A percentile compares a stretch with the other conserved stretches of the same genome.
Conservation (phyloP, 306 rosid species). For the Prunus padus region DNA sequence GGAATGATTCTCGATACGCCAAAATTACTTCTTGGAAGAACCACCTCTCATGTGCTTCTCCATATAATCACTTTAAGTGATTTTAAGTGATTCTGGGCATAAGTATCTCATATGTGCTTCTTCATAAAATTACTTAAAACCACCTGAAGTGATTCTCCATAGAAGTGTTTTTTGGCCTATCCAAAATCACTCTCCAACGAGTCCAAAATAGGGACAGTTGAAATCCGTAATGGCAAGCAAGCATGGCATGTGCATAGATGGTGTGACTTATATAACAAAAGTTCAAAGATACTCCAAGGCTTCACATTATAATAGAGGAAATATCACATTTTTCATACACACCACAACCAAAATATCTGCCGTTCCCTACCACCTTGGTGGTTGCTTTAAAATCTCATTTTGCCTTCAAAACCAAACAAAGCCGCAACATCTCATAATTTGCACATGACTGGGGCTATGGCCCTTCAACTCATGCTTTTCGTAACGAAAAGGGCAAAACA, state of each 20-base stretch:
- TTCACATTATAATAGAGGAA: neutral
- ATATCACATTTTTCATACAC: neutral
- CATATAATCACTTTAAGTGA: too few relatives aligned
- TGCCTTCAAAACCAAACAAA: neutral
- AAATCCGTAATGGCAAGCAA: neutral
- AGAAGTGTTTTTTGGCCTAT: too few relatives aligned
- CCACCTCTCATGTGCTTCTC: too few relatives aligned
- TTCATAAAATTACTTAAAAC: too few relatives aligned
- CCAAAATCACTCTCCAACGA: rapidly evolving
- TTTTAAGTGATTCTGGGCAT: too few relatives aligned
- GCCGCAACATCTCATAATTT: neutral
- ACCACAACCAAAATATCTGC: neutral
- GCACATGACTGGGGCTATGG: neutral
- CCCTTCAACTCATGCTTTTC: neutral
- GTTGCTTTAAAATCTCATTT: neutral
- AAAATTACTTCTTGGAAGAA: too few relatives aligned
- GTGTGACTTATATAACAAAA: neutral
- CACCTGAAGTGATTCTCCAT: too few relatives aligned
- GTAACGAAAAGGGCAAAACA: neutral
- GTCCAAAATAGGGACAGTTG: neutral
- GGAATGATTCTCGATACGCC: too few relatives aligned
- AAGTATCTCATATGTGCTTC: too few relatives aligned
- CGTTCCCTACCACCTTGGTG: neutral
- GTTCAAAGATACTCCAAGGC: neutral
- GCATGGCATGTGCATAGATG: neutral